phyloP scores from a whole-genome alignment of 169 alveolate genomes.

The Theileria sp. region DNA sequence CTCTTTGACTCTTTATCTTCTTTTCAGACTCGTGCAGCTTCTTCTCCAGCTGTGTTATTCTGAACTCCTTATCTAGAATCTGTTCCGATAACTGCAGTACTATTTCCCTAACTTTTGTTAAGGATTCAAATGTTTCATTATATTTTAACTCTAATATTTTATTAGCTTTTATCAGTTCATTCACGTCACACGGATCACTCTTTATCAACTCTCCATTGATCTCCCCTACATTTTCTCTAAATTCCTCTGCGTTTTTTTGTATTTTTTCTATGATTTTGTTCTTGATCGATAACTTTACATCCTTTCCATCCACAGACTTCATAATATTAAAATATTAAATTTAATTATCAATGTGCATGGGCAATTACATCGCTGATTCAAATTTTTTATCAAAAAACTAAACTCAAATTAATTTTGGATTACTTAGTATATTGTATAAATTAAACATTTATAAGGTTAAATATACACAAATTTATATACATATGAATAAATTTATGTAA shows the following conservation, averaged over 20 bases:
- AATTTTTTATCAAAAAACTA: too few relatives aligned
- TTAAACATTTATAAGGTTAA: too few relatives aligned
- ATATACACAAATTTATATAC: too few relatives aligned
- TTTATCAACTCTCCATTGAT: not conserved
- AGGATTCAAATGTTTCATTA: constrained; percentile 58
- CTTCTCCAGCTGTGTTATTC: constrained; percentile 59
- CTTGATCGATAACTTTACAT: constrained; percentile 36
- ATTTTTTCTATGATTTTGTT: constrained; percentile 50
- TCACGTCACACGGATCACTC: constrained; percentile 12
- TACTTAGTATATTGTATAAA: too few relatives aligned
- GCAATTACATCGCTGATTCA: not conserved
- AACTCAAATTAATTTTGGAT: not conserved
- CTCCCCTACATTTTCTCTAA: not conserved
- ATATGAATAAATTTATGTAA: too few relatives aligned
- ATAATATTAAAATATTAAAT: not conserved
- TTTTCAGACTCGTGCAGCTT: constrained; percentile 62
- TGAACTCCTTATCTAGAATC: constrained; percentile 38
- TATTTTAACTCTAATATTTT: constrained; percentile 43
- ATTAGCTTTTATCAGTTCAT: constrained; percentile 20
- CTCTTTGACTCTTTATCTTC: constrained; percentile 19
- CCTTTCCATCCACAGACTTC: constrained; percentile 9
- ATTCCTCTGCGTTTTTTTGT: constrained; percentile 41
- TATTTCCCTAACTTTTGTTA: constrained; percentile 44
- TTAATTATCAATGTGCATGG: not conserved
- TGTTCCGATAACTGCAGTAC: constrained; percentile 52